Evolutionary conservation across 2,329 filamentous ascomycete species (phyloP).

Genomic region (Neofusicoccum ribis): DNA sequence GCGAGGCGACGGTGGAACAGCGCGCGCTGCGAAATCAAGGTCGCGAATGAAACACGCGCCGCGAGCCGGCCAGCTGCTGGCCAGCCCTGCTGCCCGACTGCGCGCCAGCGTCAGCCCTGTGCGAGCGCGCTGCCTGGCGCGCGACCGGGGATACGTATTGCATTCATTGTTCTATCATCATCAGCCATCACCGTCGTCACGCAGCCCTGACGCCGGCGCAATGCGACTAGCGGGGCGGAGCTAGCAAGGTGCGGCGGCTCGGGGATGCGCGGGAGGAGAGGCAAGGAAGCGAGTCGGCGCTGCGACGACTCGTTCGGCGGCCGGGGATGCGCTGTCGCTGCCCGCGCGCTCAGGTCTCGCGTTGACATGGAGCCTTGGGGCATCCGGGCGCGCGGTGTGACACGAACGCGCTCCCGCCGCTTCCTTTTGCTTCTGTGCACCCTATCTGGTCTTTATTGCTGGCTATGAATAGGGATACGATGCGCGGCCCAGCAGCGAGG

Average conservation of each 20-base stretch:
- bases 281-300: not conserved
- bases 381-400: not conserved
- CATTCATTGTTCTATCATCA: slow-evolving; percentile 5
- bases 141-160: not conserved
- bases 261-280: slow-evolving; percentile 15
- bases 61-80: slow-evolving; percentile 2
- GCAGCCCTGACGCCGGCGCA: not conserved
- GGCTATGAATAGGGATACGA: slow-evolving; percentile 17
- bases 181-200: slow-evolving; percentile 5
- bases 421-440: slow-evolving; percentile 10
- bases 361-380: not conserved
- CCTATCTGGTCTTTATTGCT: slow-evolving; percentile 13
- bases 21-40: not conserved
- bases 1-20: not conserved
- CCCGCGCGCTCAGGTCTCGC: too few species aligned
- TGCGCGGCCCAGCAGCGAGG: slow-evolving; percentile 9
- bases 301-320: not conserved
- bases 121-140: slow-evolving; percentile 5
- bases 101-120: slow-evolving; percentile 12
- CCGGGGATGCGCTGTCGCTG: not conserved
- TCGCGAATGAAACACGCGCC: slow-evolving; percentile 11
- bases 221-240: slow-evolving; percentile 8
- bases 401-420: slow-evolving; percentile 2
- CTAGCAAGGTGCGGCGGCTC: slow-evolving; percentile 14
- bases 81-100: slow-evolving; percentile 12